phyloP scores from a whole-genome alignment of 805 yeast species.

The Yarrowia deformans region DNA sequence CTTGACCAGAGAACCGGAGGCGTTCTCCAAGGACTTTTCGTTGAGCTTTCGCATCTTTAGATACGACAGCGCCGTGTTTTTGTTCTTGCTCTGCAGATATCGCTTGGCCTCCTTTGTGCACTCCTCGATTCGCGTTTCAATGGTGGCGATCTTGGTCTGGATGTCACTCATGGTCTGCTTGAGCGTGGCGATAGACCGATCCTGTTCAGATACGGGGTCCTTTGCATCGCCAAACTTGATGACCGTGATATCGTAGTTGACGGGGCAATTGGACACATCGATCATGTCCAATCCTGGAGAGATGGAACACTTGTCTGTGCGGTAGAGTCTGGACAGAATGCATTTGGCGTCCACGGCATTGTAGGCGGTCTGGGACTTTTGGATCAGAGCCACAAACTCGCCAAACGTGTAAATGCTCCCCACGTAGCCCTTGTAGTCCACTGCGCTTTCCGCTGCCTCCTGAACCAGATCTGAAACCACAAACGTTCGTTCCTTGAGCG shows the following conservation, averaged over 20 bases:
- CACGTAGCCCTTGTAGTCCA: constrained; percentile 29
- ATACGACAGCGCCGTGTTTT: constrained; percentile 19
- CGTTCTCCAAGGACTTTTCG: constrained; percentile 23
- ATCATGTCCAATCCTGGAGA: constrained; percentile 25
- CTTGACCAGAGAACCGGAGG: constrained; percentile 16
- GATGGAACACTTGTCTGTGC: constrained; percentile 15
- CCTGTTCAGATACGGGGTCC: constrained; percentile 16
- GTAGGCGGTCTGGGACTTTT: not conserved
- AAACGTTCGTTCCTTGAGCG: constrained; percentile 28
- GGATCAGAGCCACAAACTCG: constrained; percentile 13
- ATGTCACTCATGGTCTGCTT: constrained; percentile 26
- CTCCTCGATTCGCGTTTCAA: constrained; percentile 22
- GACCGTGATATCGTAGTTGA: not conserved
- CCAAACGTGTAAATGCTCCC: constrained; percentile 29
- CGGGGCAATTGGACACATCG: constrained; percentile 18
- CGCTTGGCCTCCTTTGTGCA: constrained; percentile 10
- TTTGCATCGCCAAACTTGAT: constrained; percentile 35
- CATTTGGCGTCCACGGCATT: constrained; percentile 1
- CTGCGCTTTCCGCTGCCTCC: constrained; percentile 4
- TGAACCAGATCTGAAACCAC: constrained; percentile 23
- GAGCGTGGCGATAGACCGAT: constrained; percentile 18
- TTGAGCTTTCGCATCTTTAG: constrained; percentile 28
- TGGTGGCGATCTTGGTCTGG: not conserved
- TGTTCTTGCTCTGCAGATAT: constrained; percentile 11
- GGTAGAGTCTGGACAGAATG: constrained; percentile 4